Percentiles rank a stretch among this genome's conserved stretches.
Evolutionary conservation across 129 eudicot genomes (phyloP).

Genomic region (Arctium minus): DNA sequence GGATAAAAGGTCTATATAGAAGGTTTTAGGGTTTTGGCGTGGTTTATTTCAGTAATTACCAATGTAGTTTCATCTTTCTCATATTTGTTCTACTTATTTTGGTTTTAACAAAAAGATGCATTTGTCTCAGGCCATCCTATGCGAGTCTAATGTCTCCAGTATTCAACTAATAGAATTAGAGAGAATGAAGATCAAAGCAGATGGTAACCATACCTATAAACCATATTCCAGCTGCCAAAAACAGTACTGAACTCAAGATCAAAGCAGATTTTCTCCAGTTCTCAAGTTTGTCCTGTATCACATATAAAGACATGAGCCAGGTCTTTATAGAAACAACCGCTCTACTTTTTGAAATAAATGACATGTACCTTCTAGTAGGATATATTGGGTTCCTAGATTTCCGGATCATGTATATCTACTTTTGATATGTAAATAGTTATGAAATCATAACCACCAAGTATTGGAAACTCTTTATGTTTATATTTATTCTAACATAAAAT

Average conservation of each 20-base stretch:
- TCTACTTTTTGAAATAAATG: neutral
- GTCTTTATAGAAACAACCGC: neutral
- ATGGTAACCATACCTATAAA: slow-evolving; percentile 45
- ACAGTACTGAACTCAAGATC: slow-evolving; percentile 59
- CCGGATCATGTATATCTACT: neutral
- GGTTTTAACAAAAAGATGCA: neutral
- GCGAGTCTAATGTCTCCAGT: neutral
- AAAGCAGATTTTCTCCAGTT: slow-evolving; percentile 85
- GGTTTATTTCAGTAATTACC: neutral
- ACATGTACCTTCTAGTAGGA: neutral
- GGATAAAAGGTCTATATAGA: too few relatives aligned
- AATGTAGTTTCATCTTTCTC: too few relatives aligned
- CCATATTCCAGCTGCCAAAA: slow-evolving; percentile 83
- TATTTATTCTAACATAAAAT: neutral
- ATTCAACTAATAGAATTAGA: neutral
- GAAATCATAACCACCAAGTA: neutral
- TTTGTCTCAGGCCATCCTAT: neutral
- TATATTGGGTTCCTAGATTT: neutral
- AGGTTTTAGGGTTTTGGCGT: neutral
- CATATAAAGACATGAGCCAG: neutral
- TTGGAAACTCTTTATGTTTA: neutral
- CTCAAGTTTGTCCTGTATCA: slow-evolving; percentile 60
- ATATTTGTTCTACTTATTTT: neutral
- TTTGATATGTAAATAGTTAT: neutral
- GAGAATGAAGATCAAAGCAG: neutral